Base-by-base conservation (phyloP, 257 asterid genomes). In the Solanum neorickii region DNA sequence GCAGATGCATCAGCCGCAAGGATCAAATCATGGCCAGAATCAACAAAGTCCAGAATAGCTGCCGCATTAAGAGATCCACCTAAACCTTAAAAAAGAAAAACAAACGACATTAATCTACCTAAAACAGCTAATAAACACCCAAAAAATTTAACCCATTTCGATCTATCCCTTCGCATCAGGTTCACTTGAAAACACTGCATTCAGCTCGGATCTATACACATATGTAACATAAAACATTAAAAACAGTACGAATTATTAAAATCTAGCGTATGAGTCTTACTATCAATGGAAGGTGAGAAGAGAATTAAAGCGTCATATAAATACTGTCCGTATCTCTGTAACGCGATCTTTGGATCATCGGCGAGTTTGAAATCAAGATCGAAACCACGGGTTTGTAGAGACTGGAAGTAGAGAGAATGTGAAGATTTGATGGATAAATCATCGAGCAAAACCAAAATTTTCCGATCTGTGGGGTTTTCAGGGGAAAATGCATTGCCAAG, bases 11-110 rank as follows among this genome's bases (percentile, higher is more conserved):
- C 97, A 29, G 97, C 95, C 25, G 93, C 98, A 87, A 95, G 87
- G 49, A 95, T 95, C 93, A 96, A 90, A 90, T 94, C 98, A 87
- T 90, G 96, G 27, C 98, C 98, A 83, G 98, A 83, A 89, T 96
- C 98, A 86, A 95, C 97, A 84, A 96, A 96, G 6, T 93, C 94
- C 88, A 92, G 72, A 9, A 96, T 83, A 14, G 95, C 89, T 23
- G 95, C 96, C 33, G 89, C 90, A 83, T 90, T 92, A 76, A 96
- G 82, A 3, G 94, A 91, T 52, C 98, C 98, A 69, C 98, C 98
- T 88, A 96, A 94, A 73, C 95, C 98, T 96, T 4, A 49, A 90
- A 86, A 35, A 90, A 49, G 9, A 37, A 87, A 56, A 13, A 18
- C 3, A 52, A 56, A 56, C 37, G 16, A 33, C 39, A 84, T 33